Evolutionary conservation across 495 filamentous ascomycete genomes (phyloP).

Genomic region (Monascus purpureus): DNA sequence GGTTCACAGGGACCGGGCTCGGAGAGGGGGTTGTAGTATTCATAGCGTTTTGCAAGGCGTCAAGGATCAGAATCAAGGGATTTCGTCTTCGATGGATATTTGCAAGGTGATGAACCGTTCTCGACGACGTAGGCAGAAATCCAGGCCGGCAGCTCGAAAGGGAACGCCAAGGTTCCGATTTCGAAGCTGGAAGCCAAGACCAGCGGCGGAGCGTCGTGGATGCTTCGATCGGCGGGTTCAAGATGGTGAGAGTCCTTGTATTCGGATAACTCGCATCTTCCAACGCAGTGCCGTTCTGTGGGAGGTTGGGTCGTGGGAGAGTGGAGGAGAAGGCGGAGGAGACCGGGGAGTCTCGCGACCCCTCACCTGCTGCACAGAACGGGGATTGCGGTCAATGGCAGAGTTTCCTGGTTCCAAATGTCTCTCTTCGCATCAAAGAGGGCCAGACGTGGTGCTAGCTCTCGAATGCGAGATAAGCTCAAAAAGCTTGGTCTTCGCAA

Average conservation of each 20-base stretch:
- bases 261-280: no score
- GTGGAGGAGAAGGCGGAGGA: no score
- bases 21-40: slow-evolving; percentile 25
- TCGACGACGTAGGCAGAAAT: slow-evolving; percentile 3
- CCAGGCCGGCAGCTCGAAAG: slow-evolving; percentile 15
- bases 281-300: no score
- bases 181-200: slow-evolving; percentile 12
- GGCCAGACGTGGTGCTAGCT: no score
- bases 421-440: no score
- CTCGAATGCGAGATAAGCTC: no score
- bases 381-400: no score
- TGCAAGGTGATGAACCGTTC: neutral
- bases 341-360: no score
- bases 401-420: no score
- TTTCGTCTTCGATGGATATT: neutral
- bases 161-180: slow-evolving; percentile 16
- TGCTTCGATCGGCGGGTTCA: neutral
- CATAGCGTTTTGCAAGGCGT: slow-evolving; percentile 9
- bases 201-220: slow-evolving; percentile 1
- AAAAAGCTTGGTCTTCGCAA: no score
- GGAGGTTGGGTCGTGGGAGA: no score
- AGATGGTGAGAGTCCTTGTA: neutral
- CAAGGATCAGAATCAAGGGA: neutral
- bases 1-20: slow-evolving; percentile 21
- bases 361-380: no score